These are phyloP conservation scores for Malus hybrid DNA, from an alignment of 331 rosid species.

Conservation along the genomic window DNA sequence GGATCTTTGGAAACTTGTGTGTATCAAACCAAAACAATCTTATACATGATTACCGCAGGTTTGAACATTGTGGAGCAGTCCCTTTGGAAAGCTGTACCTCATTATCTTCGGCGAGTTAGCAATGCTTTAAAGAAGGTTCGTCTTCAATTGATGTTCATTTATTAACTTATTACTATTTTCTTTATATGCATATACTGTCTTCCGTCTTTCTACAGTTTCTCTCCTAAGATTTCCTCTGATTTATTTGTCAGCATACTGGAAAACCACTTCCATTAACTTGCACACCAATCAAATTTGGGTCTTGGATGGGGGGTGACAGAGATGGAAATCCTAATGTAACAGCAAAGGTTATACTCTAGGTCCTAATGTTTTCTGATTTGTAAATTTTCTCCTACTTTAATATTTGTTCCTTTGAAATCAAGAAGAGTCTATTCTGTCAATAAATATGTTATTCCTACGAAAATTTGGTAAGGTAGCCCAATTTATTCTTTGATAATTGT, in stretches of 20 bases:
- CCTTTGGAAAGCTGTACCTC: slow-evolving; percentile 96
- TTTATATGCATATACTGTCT: neutral
- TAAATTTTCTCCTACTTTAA: neutral
- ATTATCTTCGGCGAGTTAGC: slow-evolving; percentile 89
- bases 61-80: slow-evolving; percentile 95
- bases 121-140: slow-evolving; percentile 86
- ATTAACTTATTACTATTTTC: slow-evolving; percentile 13
- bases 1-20: slow-evolving; percentile 4
- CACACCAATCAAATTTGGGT: slow-evolving; percentile 89
- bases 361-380: neutral
- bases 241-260: slow-evolving; percentile 70
- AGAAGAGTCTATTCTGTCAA: neutral
- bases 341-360: slow-evolving; percentile 52
- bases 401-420: neutral
- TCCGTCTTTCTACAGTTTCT: neutral
- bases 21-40: slow-evolving; percentile 6
- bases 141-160: slow-evolving; percentile 14
- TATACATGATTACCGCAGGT: slow-evolving; percentile 36
- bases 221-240: neutral
- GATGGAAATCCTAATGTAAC: slow-evolving; percentile 98
- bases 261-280: slow-evolving; percentile 91
- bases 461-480: neutral
- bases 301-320: slow-evolving; percentile 99
- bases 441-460: neutral
- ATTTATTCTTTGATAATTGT: neutral